Percentiles rank a stretch among this genome's conserved stretches.
phyloP scores from a whole-genome alignment of 768 basidiomycete genomes.

The Boletus sp. region DNA sequence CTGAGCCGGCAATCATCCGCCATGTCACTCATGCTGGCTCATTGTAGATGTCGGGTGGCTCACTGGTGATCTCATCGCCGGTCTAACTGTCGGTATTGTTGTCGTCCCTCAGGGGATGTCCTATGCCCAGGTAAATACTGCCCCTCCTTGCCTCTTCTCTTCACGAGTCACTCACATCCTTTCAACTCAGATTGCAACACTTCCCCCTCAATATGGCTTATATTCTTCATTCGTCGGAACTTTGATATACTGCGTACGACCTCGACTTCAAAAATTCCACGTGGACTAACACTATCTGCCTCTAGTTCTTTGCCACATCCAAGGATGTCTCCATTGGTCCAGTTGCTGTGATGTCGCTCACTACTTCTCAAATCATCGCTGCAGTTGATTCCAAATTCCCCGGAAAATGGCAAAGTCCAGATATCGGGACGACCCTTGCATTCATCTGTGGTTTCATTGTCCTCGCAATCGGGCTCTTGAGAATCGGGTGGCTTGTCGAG shows the following conservation, averaged over 20 bases:
- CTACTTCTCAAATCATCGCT: conserved; percentile 75
- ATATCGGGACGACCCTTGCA: conserved; percentile 82
- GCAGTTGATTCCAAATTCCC: conserved; percentile 54
- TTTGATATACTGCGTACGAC: conserved; percentile 72
- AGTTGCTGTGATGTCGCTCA: conserved; percentile 96
- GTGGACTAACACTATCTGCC: neutral
- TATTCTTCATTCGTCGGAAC: conserved; percentile 93
- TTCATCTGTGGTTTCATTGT: conserved; percentile 91
- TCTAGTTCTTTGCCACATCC: conserved; percentile 89
- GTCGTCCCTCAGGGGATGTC: conserved; percentile 94
- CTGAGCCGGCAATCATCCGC: neutral
- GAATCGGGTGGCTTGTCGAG: conserved; percentile 92
- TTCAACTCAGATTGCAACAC: conserved; percentile 64
- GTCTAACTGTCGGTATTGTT: conserved; percentile 92
- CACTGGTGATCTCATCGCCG: conserved; percentile 84
- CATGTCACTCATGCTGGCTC: neutral
- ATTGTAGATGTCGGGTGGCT: conserved; percentile 70
- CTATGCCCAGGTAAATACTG: conserved; percentile 60
- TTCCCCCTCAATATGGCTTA: conserved; percentile 85
- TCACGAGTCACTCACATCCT: neutral
- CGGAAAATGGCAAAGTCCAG: conserved; percentile 56
- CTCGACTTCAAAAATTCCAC: neutral
- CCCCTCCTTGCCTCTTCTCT: neutral
- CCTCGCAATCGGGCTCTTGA: conserved; percentile 81
- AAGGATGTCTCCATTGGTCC: conserved; percentile 99